Evolutionary conservation across 2,329 filamentous ascomycete genomes (phyloP), one percentile per base, ranked within the genome.

Genomic region (Cladosporium oxysporum): DNA sequence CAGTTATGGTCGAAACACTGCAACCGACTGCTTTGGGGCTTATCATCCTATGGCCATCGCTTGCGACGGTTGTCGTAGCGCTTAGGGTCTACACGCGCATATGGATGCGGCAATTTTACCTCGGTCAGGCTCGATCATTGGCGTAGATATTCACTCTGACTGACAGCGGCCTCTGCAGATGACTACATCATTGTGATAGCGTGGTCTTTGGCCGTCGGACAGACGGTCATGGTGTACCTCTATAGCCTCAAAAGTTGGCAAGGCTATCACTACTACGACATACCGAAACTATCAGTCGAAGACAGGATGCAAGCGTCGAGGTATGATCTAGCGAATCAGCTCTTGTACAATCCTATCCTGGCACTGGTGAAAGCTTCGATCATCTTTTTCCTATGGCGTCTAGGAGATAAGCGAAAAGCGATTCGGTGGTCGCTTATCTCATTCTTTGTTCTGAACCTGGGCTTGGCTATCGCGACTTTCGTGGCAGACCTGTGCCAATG

Each of bases 331-430:
- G 71, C 76, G 2, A 73, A 78, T 8, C 77, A 79, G 58, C 72
- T 79, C 71, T 66, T 78, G 50, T 79, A 78, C 62, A 76, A 79
- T 55, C 77, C 77, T 7, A 68, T 78, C 59, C 76, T 79, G 72
- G 73, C 74, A 18, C 64, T 72, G 8, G 76, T 78, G 58, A 72
- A 77, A 59, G 75, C 76, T n/a, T 77, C 76, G 14, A 76, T 78
- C 60, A 76, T 79, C 57, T 70, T 77, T 70, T 79, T 79, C 57
- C 72, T 78, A 1, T 77, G 76, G 60, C 76, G 77, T 3, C 74
- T 79, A 59, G 75, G 75, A 53, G 77, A 78, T 49, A 68, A 69
- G 44, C 71, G 76, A 23, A 68, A 70, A 29, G 66, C 69, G 16
- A 75, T 78, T 58, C 67, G 70, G 21, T 70, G 72, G 47, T 73